These are phyloP conservation scores for Acanthamoeba culbertsoni DNA, from an alignment of 208 protist genomes.

Conservation along the genomic window DNA sequence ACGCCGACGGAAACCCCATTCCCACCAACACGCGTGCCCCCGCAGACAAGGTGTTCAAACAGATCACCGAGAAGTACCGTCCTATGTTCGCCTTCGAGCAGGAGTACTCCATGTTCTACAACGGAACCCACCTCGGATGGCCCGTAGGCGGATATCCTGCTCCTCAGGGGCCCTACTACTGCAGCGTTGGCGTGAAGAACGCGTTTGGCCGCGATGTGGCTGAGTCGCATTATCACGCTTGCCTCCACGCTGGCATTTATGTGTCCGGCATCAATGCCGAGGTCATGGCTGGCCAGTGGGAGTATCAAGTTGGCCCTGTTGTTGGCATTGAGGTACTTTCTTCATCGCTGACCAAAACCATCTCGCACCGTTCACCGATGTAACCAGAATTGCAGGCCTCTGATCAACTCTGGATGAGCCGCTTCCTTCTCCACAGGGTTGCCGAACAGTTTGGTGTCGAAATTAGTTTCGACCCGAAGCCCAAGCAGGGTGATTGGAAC, in stretches of 20 bases:
- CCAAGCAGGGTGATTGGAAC: conserved; percentile 96
- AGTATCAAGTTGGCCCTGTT: conserved; percentile 95
- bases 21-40: conserved; percentile 82
- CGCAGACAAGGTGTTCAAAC: conserved; percentile 84
- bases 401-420: conserved; percentile 92
- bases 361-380: neutral
- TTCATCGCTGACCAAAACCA: neutral
- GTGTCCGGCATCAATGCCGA: conserved; percentile 93
- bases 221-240: conserved; percentile 86
- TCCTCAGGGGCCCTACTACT: conserved; percentile 97
- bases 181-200: conserved; percentile 85
- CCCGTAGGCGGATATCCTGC: conserved; percentile 90
- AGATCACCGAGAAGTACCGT: conserved; percentile 81
- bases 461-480: conserved; percentile 90
- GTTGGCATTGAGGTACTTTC: conserved; percentile 84
- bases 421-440: conserved; percentile 91
- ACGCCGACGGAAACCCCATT: conserved; percentile 61
- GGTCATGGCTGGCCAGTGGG: conserved; percentile 96
- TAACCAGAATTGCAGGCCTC: conserved; percentile 78
- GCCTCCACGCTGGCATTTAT: conserved; percentile 86
- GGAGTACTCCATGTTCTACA: conserved; percentile 87
- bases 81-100: conserved; percentile 87
- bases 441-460: conserved; percentile 83
- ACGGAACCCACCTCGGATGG: conserved; percentile 85
- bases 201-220: conserved; percentile 91